Evolutionary conservation across 2,329 filamentous ascomycete species (phyloP).

Genomic region (Aspergillus sp.): DNA sequence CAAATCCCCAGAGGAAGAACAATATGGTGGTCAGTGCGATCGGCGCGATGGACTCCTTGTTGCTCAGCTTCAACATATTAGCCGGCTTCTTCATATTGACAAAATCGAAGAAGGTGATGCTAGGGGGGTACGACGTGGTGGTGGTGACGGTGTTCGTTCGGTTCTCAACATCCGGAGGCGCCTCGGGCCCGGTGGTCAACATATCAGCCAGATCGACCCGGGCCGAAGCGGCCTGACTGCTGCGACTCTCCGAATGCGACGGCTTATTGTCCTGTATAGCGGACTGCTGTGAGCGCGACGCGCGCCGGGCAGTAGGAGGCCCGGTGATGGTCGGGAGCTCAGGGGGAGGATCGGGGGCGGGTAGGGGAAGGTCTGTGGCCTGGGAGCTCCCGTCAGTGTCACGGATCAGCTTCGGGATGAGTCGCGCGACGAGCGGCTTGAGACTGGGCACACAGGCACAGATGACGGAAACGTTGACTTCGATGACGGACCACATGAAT

Average conservation of each 20-base stretch:
- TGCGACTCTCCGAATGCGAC: slow-evolving; percentile 22
- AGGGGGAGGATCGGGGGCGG: neutral
- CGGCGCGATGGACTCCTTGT: slow-evolving; percentile 59
- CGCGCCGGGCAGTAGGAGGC: slow-evolving; percentile 8
- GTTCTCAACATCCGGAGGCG: slow-evolving; percentile 31
- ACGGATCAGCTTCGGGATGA: slow-evolving; percentile 59
- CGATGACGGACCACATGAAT: slow-evolving; percentile 91
- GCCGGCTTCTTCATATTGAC: slow-evolving; percentile 60
- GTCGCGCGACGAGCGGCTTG: slow-evolving; percentile 75
- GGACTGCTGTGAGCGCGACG: slow-evolving; percentile 15
- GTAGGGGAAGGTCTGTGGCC: slow-evolving; percentile 17
- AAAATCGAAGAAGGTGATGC: slow-evolving; percentile 62
- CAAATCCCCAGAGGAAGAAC: slow-evolving; percentile 88
- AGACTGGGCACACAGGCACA: slow-evolving; percentile 91
- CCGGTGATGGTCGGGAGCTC: slow-evolving; percentile 15
- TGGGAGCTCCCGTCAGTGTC: slow-evolving; percentile 42
- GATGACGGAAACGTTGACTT: slow-evolving; percentile 87
- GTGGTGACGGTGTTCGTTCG: slow-evolving; percentile 44
- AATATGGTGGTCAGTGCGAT: slow-evolving; percentile 71
- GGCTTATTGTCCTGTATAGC: slow-evolving; percentile 14
- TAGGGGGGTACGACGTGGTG: slow-evolving; percentile 33
- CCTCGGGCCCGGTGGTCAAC: slow-evolving; percentile 52
- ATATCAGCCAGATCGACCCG: slow-evolving; percentile 54
- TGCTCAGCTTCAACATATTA: slow-evolving; percentile 61
- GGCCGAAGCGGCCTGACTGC: slow-evolving; percentile 7